Evolutionary conservation across 352 stramenopile genomes (phyloP).

Genomic region (Phytophthora pluvialis): DNA sequence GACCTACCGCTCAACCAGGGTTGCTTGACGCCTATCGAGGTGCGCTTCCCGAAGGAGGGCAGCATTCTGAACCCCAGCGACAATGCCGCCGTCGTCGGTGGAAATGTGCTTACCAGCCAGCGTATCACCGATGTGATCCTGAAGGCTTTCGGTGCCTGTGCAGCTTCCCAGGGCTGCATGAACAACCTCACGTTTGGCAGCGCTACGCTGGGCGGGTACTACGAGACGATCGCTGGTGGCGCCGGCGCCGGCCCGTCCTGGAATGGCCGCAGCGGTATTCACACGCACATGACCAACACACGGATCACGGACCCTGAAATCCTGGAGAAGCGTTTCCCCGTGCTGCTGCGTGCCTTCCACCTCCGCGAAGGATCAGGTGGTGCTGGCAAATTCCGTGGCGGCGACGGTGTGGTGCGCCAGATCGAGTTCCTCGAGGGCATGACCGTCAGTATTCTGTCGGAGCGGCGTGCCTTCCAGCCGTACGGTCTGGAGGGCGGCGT

Average conservation of each 20-base stretch:
- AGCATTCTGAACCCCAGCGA: constrained; percentile 96
- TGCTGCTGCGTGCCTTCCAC: constrained; percentile 88
- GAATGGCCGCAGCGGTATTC: constrained; percentile 96
- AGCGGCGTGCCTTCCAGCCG: constrained; percentile 95
- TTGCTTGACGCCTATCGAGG: constrained; percentile 96
- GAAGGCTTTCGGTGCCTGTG: constrained; percentile 95
- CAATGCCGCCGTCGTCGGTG: constrained; percentile 96
- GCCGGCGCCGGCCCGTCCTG: constrained; percentile 96
- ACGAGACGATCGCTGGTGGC: constrained; percentile 99
- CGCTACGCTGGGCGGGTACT: constrained; percentile 95
- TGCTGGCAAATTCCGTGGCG: constrained; percentile 88
- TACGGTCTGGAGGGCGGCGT: constrained; percentile 95
- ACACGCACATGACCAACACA: constrained; percentile 99
- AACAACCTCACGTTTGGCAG: constrained; percentile 99
- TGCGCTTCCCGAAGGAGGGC: constrained; percentile 93
- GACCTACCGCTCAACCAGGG: constrained; percentile 98
- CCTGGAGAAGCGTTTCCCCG: constrained; percentile 96
- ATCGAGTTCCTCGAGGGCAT: constrained; percentile 96
- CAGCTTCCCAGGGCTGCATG: constrained; percentile 99
- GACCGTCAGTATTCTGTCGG: constrained; percentile 97
- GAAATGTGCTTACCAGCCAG: constrained; percentile 98
- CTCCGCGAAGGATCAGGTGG: constrained; percentile 92
- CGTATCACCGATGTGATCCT: constrained; percentile 99
- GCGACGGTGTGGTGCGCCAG: constrained; percentile 96
- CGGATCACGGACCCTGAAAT: constrained; percentile 99